Evolutionary conservation across 176 grass and related monocot species (phyloP), one percentile per base, ranked within the genome.

Genomic region (Lolium perenne): DNA sequence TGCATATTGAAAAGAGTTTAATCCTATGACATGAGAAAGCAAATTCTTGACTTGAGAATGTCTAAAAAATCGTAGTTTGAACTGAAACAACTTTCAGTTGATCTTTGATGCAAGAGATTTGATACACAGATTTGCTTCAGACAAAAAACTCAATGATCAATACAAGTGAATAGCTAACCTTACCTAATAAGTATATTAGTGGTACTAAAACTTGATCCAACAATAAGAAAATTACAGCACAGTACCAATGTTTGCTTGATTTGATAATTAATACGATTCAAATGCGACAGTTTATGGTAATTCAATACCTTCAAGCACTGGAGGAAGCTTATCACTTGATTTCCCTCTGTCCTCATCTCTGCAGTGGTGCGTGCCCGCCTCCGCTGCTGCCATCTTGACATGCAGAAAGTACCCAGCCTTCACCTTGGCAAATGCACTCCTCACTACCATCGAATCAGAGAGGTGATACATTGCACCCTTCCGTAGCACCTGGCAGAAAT

Each of bases 381-480:
- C 49, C 7, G n/a, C 74, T 41, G 45, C 69, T 68, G 38, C 63
- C 74, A 86, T 87, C 62, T 95, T 92, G n/a, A 89, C 85, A 73
- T 98, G 87, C 38, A 95, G 89, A 91, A 92, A 92, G 75, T 77
- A 83, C 20, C 61, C 80, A 60, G 55, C 48, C 48, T 90, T 95
- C 18, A 81, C 67, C 79, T 78, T 85, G 61, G 73, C 20, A 53
- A 90, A 89, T 50, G 80, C 77, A 61, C 86, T 81, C 6, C 4
- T 84, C 63, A 98, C 67, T 76, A 62, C 70, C 92, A 96, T 89
- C 11, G 85, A 94, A 81, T 94, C 84, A 29, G 88, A 89, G 61
- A 99, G 85, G 79, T 86, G 82, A 83, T 91, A 99, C 74, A 96
- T 71, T 61, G 45, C 46, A 49, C 90, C 90, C 84, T 73, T 89